Evolutionary conservation across 1,284 basidiomycete genomes (phyloP), one percentile per base, ranked within the genome.

Genomic region (Ceratobasidium sp.): DNA sequence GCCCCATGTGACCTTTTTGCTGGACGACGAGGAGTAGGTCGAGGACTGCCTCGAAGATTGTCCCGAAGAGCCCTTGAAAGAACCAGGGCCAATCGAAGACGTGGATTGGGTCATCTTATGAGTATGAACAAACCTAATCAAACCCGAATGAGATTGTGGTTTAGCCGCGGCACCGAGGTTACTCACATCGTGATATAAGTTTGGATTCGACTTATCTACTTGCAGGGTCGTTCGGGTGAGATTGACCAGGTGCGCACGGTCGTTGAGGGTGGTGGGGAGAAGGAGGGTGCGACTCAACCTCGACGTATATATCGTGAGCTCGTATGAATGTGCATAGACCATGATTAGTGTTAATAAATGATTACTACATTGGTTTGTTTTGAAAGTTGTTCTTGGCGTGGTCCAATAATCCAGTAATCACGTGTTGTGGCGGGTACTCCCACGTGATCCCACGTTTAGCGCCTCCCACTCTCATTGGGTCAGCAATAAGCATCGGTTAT

Each of bases 401-500:
- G 49, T 12, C 49, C 23, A 51, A 51, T n/a, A 5, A n/a, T 14
- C 28, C 33, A 30, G 28, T 33, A 7, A 11, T 54, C 53, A 54
- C 53, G 53, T 54, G 53, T 11, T 54, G 28, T 33, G 3, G 9
- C 3, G 30, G 16, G 6, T 1, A 25, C 8, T 11, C 25, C 49
- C 49, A 25, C 49, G 49, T 54, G 53, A 54, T 16, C 53, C 25
- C 53, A 54, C 53, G 53, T 54, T 54, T 54, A 33, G 30, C 53
- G 28, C 14, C 28, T 30, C 30, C 53, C 9, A 25, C 30, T 11
- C 28, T 54, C 53, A 54, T 54, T 54, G 53, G 53, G 14, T 54
- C 28, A 54, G 28, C 53, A 33, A 23, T 14, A 30, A 16, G 30
- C 16, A 18, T 33, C 53, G 53, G 53, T 30, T 54, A 33, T 54